Percentiles rank a stretch among this genome's conserved stretches.
phyloP scores from a whole-genome alignment of 2,329 filamentous ascomycete genomes.

The Dissoconium aciculare region DNA sequence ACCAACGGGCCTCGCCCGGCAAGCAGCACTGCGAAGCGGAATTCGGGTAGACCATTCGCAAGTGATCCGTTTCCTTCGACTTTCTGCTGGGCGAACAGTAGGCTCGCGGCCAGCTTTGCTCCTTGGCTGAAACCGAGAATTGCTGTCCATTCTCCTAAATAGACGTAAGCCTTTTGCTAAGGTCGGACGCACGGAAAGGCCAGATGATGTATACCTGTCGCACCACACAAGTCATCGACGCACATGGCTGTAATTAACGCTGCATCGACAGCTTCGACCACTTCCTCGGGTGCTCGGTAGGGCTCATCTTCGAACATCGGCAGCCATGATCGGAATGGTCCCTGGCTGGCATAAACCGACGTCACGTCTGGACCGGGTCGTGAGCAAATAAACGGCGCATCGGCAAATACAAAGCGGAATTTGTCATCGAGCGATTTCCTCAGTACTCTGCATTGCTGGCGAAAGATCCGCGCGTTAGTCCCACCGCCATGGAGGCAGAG shows the following conservation, averaged over 20 bases:
- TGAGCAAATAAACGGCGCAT: constrained; percentile 21
- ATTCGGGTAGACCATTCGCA: constrained; percentile 2
- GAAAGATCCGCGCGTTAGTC: constrained; percentile 26
- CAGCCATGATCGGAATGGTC: constrained; percentile 26
- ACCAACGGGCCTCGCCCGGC: constrained; percentile 6
- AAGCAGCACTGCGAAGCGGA: constrained; percentile 8
- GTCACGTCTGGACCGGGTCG: constrained; percentile 24
- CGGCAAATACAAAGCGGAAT: constrained; percentile 26
- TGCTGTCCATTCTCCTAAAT: constrained; percentile 47
- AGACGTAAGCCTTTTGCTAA: too few relatives aligned
- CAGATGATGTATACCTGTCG: too few relatives aligned
- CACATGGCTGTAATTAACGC: constrained; percentile 28
- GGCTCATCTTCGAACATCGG: constrained; percentile 5
- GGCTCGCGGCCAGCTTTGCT: constrained; percentile 44
- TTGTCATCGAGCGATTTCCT: constrained; percentile 19
- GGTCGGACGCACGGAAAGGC: too few relatives aligned
- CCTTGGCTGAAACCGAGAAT: constrained; percentile 54
- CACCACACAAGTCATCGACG: constrained; percentile 36
- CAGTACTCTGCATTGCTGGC: constrained; percentile 25
- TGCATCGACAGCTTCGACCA: constrained; percentile 4
- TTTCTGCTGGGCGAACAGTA: constrained; percentile 34
- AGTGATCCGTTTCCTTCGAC: constrained; percentile 1
- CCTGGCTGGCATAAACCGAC: constrained; percentile 24
- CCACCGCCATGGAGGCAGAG: constrained; percentile 30
- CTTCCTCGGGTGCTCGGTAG: constrained; percentile 3